These are phyloP conservation scores for Picochlorum sp. DNA, from an alignment of 139 green algal genomes.

Conservation along the genomic window DNA sequence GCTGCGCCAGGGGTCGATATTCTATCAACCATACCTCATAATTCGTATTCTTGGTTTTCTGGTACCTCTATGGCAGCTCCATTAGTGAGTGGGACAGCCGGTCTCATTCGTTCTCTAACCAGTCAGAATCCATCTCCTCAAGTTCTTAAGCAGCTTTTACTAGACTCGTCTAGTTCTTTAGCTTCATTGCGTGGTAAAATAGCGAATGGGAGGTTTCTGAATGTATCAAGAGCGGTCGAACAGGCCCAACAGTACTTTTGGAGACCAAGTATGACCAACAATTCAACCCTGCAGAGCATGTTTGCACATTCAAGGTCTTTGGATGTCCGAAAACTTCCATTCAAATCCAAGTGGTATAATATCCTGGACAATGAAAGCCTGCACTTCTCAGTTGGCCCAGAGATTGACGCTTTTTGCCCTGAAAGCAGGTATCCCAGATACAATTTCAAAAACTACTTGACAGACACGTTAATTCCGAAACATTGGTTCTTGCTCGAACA, in stretches of 20 bases:
- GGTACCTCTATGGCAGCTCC: slow-evolving; percentile 39
- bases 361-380: too few relatives aligned
- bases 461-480: background rate
- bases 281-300: too few relatives aligned
- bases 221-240: too few relatives aligned
- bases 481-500: background rate
- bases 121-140: slow-evolving; percentile 8
- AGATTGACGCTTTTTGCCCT: background rate
- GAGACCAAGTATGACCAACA: too few relatives aligned
- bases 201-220: too few relatives aligned
- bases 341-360: too few relatives aligned
- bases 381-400: too few relatives aligned
- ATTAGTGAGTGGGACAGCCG: slow-evolving; percentile 39
- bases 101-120: slow-evolving; percentile 31
- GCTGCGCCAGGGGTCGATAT: slow-evolving; percentile 14
- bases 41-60: background rate
- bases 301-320: too few relatives aligned
- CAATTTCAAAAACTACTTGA: background rate
- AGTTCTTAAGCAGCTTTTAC: slow-evolving; percentile 1
- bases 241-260: too few relatives aligned
- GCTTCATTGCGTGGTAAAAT: too few relatives aligned
- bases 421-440: background rate
- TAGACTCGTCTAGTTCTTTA: background rate
- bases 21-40: slow-evolving; percentile 12
- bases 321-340: too few relatives aligned